Conservation (phyloP, 2,329 filamentous ascomycete genomes). For the Kalaharituber pfeilii region DNA sequence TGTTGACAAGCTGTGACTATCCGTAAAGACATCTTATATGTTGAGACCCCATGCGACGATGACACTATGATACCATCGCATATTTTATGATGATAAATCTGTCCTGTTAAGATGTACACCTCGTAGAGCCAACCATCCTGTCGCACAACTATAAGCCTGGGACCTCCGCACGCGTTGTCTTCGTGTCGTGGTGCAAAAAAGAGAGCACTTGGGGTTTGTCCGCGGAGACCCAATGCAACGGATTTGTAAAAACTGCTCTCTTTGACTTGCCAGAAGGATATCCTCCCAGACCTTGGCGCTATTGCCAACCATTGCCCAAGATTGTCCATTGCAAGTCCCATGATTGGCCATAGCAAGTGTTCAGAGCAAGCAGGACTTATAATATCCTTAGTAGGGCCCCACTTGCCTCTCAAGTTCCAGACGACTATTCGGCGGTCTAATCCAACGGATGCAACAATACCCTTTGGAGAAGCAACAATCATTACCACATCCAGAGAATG, state of each 20-base stretch:
- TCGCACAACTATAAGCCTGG: conserved; percentile 43
- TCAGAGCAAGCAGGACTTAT: conserved; percentile 15
- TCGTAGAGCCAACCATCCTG: conserved; percentile 47
- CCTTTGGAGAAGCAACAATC: conserved; percentile 43
- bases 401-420: conserved; percentile 34
- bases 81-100: conserved; percentile 32
- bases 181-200: conserved; percentile 38
- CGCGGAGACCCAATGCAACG: conserved; percentile 38
- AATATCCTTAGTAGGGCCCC: conserved; percentile 13
- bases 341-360: conserved; percentile 29
- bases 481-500: conserved; percentile 54
- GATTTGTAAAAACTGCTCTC: conserved; percentile 40
- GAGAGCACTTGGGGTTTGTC: conserved; percentile 44
- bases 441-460: conserved; percentile 50
- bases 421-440: conserved; percentile 52
- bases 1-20: conserved; percentile 36
- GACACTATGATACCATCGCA: conserved; percentile 38
- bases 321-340: conserved; percentile 47
- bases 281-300: conserved; percentile 39
- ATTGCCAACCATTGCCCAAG: conserved; percentile 49
- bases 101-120: conserved; percentile 33
- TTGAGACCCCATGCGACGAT: conserved; percentile 26
- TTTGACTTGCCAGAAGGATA: conserved; percentile 46
- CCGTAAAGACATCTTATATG: conserved; percentile 23
- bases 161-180: conserved; percentile 20